phyloP scores from a whole-genome alignment of 139 green algal genomes.

The Nannochloris sp. region DNA sequence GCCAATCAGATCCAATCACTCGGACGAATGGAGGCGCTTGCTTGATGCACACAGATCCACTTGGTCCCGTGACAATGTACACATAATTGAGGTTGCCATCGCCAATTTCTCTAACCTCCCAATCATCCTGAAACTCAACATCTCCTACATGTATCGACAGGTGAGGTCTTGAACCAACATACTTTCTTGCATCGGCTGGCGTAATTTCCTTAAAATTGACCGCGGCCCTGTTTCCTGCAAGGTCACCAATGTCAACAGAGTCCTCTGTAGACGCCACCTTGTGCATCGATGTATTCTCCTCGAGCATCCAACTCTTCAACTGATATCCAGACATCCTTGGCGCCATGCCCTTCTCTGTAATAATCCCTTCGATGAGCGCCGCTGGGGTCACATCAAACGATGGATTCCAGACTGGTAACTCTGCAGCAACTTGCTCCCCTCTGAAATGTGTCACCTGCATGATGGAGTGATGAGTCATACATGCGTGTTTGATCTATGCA shows the following conservation, averaged over 20 bases:
- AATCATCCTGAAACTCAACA: slow-evolving; percentile 12
- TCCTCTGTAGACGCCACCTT: neutral
- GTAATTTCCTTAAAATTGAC: slow-evolving; percentile 38
- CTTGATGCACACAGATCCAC: slow-evolving; percentile 70
- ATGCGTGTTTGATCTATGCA: slow-evolving; percentile 15
- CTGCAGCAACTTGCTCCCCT: slow-evolving; percentile 54
- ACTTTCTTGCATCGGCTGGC: slow-evolving; percentile 41
- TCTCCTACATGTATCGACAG: slow-evolving; percentile 45
- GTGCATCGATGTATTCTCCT: neutral
- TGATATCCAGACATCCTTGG: slow-evolving; percentile 34
- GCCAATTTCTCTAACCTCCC: slow-evolving; percentile 66
- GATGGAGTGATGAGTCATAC: neutral
- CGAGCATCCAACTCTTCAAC: slow-evolving; percentile 42
- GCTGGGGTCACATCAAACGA: slow-evolving; percentile 89
- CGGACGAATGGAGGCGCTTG: slow-evolving; percentile 88
- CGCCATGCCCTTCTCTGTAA: slow-evolving; percentile 85
- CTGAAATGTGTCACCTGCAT: slow-evolving; percentile 65
- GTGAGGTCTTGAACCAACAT: slow-evolving; percentile 37
- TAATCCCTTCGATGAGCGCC: slow-evolving; percentile 81
- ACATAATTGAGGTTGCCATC: slow-evolving; percentile 99
- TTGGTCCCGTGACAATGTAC: slow-evolving; percentile 80
- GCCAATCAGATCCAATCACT: slow-evolving; percentile 84
- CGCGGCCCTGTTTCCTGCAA: neutral
- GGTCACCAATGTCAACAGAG: neutral
- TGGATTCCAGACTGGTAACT: slow-evolving; percentile 87